A percentile compares a stretch with the other conserved stretches of the same genome.
Conservation (phyloP, 2,329 filamentous ascomycete genomes). For the Tolypocladium cylindrosporum region DNA sequence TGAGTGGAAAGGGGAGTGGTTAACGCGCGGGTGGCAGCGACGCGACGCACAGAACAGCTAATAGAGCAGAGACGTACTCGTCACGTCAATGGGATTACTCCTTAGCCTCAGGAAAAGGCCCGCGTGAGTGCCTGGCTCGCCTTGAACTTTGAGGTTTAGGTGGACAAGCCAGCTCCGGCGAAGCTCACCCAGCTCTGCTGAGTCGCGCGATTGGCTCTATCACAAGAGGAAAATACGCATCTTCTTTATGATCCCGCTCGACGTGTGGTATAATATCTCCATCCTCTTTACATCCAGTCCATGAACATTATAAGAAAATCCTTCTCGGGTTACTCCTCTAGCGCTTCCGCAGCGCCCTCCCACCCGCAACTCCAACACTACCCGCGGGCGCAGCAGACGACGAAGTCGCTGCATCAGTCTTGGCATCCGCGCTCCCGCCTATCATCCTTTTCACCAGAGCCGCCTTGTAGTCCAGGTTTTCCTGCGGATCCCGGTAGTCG, state of each 20-base stretch:
- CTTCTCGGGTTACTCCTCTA: neutral
- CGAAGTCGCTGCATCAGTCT: neutral
- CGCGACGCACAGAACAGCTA: too few relatives aligned
- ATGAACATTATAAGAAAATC: neutral
- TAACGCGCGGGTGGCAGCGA: too few relatives aligned
- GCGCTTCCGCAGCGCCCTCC: constrained; percentile 14
- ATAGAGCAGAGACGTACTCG: too few relatives aligned
- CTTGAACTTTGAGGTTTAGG: too few relatives aligned
- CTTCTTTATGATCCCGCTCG: neutral
- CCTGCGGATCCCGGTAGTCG: constrained; percentile 41
- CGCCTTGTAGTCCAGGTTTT: constrained; percentile 27
- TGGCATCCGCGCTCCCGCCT: constrained; percentile 11
- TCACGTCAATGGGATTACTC: too few relatives aligned
- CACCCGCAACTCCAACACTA: constrained; percentile 4
- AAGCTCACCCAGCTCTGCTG: too few relatives aligned
- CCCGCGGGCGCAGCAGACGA: neutral
- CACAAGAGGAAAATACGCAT: too few relatives aligned
- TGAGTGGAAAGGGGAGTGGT: too few relatives aligned
- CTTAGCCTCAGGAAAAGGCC: too few relatives aligned
- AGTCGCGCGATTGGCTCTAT: too few relatives aligned
- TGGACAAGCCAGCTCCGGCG: too few relatives aligned
- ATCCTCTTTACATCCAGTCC: neutral
- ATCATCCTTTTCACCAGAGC: constrained; percentile 35
- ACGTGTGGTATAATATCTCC: neutral
- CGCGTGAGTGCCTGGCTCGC: too few relatives aligned